phyloP scores from a whole-genome alignment of 2,329 filamentous ascomycete species.

The Drechslerella dactyloides region DNA sequence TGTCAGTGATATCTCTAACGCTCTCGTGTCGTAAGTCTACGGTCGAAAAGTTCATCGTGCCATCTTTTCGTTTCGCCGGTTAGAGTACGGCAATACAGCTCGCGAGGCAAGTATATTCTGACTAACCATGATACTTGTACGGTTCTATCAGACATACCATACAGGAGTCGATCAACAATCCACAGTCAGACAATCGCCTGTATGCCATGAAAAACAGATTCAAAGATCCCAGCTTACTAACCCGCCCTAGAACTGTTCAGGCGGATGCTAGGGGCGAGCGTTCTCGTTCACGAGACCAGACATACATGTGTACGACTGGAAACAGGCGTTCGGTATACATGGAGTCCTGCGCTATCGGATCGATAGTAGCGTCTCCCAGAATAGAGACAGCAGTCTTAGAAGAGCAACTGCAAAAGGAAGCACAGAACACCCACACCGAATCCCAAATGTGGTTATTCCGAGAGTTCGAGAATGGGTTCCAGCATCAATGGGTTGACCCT shows the following conservation, averaged over 20 bases:
- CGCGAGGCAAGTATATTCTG: too few relatives aligned
- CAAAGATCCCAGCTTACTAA: slow-evolving; percentile 17
- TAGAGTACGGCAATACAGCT: too few relatives aligned
- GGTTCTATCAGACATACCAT: slow-evolving; percentile 9
- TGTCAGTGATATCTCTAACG: too few relatives aligned
- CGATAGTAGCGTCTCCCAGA: too few relatives aligned
- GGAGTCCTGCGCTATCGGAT: not conserved
- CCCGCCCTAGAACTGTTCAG: not conserved
- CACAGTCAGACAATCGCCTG: too few relatives aligned
- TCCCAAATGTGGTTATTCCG: slow-evolving; percentile 25
- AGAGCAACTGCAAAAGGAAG: not conserved
- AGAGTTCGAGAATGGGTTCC: slow-evolving; percentile 29
- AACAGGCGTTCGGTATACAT: slow-evolving; percentile 4
- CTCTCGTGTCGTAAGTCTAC: slow-evolving; percentile 1
- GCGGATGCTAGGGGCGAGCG: not conserved
- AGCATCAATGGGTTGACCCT: slow-evolving; percentile 9
- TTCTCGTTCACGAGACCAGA: not conserved
- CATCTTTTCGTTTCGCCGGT: too few relatives aligned
- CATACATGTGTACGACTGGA: not conserved
- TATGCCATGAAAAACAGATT: slow-evolving; percentile 13
- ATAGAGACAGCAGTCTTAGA: slow-evolving; percentile 12
- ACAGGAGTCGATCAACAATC: not conserved
- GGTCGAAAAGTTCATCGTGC: too few relatives aligned
- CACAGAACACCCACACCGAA: slow-evolving; percentile 18
- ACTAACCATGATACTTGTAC: too few relatives aligned